A percentile compares a stretch with the other conserved stretches of the same genome.
These are phyloP conservation scores for Nitzschia inconspicua DNA, from an alignment of 108 stramenopile species.

Conservation along the genomic window DNA sequence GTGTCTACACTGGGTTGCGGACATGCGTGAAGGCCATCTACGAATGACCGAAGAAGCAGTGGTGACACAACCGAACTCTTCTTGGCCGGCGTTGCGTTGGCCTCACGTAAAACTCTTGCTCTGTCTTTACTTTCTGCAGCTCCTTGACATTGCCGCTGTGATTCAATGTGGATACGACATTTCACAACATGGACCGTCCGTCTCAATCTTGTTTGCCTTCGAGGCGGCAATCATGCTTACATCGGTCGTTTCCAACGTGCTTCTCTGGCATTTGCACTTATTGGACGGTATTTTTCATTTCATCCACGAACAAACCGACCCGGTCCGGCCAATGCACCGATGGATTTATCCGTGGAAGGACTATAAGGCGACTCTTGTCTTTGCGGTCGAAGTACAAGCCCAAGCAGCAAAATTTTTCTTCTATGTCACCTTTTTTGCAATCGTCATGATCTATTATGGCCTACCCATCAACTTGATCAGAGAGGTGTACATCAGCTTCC, in stretches of 20 bases:
- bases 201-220: conserved; percentile 92
- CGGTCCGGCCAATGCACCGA: conserved; percentile 34
- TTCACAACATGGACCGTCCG: conserved; percentile 67
- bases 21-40: conserved; percentile 87
- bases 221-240: conserved; percentile 88
- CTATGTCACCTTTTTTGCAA: conserved; percentile 91
- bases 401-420: conserved; percentile 92
- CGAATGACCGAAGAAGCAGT: conserved; percentile 85
- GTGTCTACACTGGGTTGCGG: conserved; percentile 93
- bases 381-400: conserved; percentile 90
- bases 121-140: conserved; percentile 53
- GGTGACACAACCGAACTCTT: conserved; percentile 14
- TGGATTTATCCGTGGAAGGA: conserved; percentile 73
- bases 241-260: conserved; percentile 62
- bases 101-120: conserved; percentile 57
- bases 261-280: conserved; percentile 78
- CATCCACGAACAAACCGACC: conserved; percentile 45
- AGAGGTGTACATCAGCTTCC: conserved; percentile 87
- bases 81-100: conserved; percentile 27
- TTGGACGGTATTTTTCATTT: conserved; percentile 79
- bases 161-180: conserved; percentile 54
- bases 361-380: conserved; percentile 74
- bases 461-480: conserved; percentile 96
- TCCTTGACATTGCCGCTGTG: conserved; percentile 59
- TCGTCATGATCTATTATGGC: conserved; percentile 93